Conservation (phyloP, 2,329 filamentous ascomycete genomes). For the Ophiocordyceps unilateralis region DNA sequence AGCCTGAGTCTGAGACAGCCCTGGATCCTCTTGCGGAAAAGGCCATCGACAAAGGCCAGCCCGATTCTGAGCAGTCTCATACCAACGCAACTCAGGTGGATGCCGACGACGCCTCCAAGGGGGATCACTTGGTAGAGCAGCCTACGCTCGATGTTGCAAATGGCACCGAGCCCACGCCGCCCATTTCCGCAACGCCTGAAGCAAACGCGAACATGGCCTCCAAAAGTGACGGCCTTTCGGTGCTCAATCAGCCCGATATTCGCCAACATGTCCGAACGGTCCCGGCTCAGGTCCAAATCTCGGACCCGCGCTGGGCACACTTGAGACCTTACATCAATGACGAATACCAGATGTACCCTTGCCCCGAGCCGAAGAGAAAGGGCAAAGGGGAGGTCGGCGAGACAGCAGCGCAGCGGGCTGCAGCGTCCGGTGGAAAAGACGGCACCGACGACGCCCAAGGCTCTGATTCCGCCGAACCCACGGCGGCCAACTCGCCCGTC, state of each 20-base stretch:
- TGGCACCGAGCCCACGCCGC: too few relatives aligned
- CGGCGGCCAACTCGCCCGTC: conserved; percentile 19
- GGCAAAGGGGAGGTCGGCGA: conserved; percentile 1
- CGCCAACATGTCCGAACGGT: background rate
- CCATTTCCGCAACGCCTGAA: too few relatives aligned
- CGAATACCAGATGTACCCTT: background rate
- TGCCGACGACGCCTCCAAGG: background rate
- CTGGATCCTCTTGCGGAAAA: background rate
- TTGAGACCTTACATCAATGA: background rate
- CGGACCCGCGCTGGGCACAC: background rate
- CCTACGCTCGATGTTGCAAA: too few relatives aligned
- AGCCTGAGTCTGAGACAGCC: background rate
- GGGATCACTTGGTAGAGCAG: too few relatives aligned
- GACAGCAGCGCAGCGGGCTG: conserved; percentile 1
- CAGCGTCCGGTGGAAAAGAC: background rate
- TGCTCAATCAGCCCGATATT: too few relatives aligned
- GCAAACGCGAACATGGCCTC: too few relatives aligned
- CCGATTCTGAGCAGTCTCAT: background rate
- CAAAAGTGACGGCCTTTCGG: too few relatives aligned
- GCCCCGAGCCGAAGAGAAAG: background rate
- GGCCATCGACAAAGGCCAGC: background rate
- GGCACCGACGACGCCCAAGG: conserved; percentile 9
- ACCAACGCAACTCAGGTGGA: background rate
- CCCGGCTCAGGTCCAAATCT: background rate
- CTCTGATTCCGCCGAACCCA: conserved; percentile 21